These are phyloP conservation scores for Hypoxylon sp. DNA, from an alignment of 2,329 filamentous ascomycete genomes.

Conservation along the genomic window DNA sequence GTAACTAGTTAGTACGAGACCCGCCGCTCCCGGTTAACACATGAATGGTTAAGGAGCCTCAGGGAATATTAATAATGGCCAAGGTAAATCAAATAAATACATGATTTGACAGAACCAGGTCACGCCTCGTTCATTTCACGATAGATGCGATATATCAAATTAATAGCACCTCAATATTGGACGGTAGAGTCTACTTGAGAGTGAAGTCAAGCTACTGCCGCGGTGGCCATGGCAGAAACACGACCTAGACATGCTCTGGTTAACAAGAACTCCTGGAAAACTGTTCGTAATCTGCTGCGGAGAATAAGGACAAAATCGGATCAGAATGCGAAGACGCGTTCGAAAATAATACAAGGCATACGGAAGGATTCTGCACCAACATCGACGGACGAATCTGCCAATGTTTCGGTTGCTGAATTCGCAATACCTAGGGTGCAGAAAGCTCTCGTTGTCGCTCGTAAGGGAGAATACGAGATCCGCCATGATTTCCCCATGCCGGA, in stretches of 20 bases:
- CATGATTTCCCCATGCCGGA: constrained; percentile 48
- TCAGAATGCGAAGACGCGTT: constrained; percentile 24
- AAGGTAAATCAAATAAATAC: constrained; percentile 12
- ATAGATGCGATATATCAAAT: constrained; percentile 10
- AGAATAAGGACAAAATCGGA: constrained; percentile 42
- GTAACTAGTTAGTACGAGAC: constrained; percentile 15
- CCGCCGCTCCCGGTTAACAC: constrained; percentile 15
- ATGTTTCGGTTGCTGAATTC: constrained; percentile 41
- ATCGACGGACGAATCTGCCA: constrained; percentile 44
- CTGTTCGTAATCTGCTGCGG: constrained; percentile 44
- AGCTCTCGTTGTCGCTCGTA: constrained; percentile 52
- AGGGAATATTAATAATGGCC: constrained; percentile 21
- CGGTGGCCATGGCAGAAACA: constrained; percentile 37
- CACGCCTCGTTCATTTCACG: not conserved
- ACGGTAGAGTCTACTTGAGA: not conserved
- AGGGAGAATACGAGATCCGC: constrained; percentile 50
- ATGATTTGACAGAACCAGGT: constrained; percentile 1
- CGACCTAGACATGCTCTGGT: constrained; percentile 30
- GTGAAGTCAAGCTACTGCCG: not conserved
- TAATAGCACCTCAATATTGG: not conserved
- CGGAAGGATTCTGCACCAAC: constrained; percentile 39
- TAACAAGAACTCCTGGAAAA: constrained; percentile 47
- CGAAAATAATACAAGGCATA: constrained; percentile 30
- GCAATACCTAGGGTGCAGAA: constrained; percentile 40
- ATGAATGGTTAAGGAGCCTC: constrained; percentile 16